A percentile compares a stretch with the other conserved stretches of the same genome.
phyloP scores from a whole-genome alignment of 1,284 basidiomycete genomes.

The Puccinia triticina region DNA sequence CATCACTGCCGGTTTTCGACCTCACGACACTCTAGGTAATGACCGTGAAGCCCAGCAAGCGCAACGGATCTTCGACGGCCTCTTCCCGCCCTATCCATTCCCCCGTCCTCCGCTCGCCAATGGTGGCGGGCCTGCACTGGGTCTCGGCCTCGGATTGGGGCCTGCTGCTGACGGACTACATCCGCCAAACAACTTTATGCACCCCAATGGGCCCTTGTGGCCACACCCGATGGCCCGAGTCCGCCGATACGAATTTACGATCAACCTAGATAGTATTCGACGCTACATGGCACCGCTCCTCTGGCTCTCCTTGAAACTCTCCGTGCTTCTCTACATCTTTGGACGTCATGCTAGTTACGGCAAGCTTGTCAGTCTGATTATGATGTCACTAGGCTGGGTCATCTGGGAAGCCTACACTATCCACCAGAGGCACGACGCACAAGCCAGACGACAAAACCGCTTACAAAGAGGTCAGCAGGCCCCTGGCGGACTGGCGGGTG shows the following conservation, averaged over 20 bases:
- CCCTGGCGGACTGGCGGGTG: conserved; percentile 5
- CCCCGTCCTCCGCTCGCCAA: conserved; percentile 20
- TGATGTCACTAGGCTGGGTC: conserved; percentile 55
- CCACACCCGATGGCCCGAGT: conserved; percentile 32
- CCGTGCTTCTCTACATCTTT: conserved; percentile 57
- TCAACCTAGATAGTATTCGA: conserved; percentile 57
- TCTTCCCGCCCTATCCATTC: conserved; percentile 1
- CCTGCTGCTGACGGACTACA: conserved; percentile 22
- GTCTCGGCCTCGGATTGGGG: conserved; percentile 30
- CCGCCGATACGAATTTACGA: conserved; percentile 53
- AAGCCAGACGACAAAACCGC: conserved; percentile 47
- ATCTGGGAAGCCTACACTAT: conserved; percentile 56
- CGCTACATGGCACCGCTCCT: conserved; percentile 56
- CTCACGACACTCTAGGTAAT: background rate
- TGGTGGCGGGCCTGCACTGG: conserved; percentile 26
- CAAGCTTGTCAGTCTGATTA: conserved; percentile 55
- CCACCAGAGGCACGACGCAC: conserved; percentile 36
- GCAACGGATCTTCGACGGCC: conserved; percentile 19
- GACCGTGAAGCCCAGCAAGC: background rate
- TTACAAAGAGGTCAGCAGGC: conserved; percentile 41
- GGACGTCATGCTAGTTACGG: conserved; percentile 55
- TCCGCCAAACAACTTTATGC: conserved; percentile 24
- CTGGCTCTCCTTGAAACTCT: conserved; percentile 57
- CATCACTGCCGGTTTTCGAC: conserved; percentile 7
- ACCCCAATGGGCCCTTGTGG: conserved; percentile 34